phyloP scores from a whole-genome alignment of 208 protist genomes.

The Acanthamoeba castellanii region DNA sequence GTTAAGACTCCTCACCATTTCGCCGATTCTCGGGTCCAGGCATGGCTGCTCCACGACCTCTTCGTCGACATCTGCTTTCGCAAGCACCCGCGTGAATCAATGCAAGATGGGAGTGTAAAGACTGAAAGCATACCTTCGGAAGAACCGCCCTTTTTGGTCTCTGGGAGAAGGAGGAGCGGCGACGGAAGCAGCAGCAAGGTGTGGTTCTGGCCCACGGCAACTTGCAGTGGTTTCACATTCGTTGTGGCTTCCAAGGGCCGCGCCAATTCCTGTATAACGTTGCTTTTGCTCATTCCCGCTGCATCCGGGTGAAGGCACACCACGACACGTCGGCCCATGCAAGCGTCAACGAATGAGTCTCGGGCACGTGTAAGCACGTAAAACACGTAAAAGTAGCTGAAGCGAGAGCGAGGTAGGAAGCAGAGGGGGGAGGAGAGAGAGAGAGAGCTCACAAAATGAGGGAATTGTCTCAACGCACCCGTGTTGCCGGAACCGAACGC shows the following conservation, averaged over 20 bases:
- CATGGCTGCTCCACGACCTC: neutral
- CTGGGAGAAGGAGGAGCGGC: neutral
- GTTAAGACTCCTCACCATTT: constrained; percentile 37
- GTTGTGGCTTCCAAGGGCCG: neutral
- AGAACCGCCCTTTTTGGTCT: neutral
- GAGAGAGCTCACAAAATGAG: neutral
- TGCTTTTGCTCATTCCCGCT: neutral
- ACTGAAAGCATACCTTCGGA: neutral
- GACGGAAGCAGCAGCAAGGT: neutral
- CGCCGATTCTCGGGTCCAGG: neutral
- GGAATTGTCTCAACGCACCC: no score
- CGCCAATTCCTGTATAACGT: neutral
- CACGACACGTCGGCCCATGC: neutral
- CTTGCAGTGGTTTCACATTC: neutral
- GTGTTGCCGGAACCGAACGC: neutral
- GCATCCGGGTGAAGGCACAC: neutral
- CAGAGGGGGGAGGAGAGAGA: no score
- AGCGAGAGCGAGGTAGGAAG: no score
- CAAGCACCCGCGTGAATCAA: no score
- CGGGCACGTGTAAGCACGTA: no score
- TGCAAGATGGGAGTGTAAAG: neutral
- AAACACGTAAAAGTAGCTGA: neutral
- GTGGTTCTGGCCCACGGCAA: neutral
- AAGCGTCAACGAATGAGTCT: no score
- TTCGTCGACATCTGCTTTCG: neutral